Evolutionary conservation across 441 rosid species (phyloP), one percentile per base, ranked within the genome.

Genomic region (Eugenia klotzschiana): DNA sequence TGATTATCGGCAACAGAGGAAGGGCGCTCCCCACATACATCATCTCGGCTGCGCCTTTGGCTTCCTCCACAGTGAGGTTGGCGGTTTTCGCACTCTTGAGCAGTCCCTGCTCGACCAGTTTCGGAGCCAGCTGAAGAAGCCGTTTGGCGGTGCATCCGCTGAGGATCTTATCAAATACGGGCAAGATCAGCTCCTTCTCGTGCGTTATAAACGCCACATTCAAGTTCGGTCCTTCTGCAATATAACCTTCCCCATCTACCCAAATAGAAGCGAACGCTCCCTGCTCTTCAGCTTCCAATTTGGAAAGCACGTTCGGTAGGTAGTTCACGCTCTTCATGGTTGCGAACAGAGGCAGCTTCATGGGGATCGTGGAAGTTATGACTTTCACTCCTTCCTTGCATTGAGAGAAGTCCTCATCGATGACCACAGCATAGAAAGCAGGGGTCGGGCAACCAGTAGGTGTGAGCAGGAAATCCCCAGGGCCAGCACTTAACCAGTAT

Each of bases 11-110:
- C 90, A 93, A 83, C 57, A 93, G 2, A 11, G 94, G 94, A 81
- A 93, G 92, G 41, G 94, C 91, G 91, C 96, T 93, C 64, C 96
- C 93, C 8, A 92, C 87, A 77, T 82, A 92, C 94, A 92, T 92
- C 93, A 93, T 93, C 86, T 92, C 94, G 16, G 87, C 87, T 1
- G 90, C 87, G 16, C 84, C 84, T 85, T 91, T 92, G 73, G 90
- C 96, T 82, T 93, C 92, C 69, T 89, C 89, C 12, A 84, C 86
- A 0, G 88, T 89, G 33, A 93, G 84, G 77, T 86, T 89, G 29
- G 56, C 84, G 13, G 88, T 91, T 77, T 85, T 91, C 43, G 90
- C 86, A 53, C 90, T 72, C 79, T 87, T 93, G 81, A 93, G 80
- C 15, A 51, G 79, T 83, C 94, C 93, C 83, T 86, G 91, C 86